Base-by-base conservation (phyloP, 257 asterid genomes). In the Ballota nigra region DNA sequence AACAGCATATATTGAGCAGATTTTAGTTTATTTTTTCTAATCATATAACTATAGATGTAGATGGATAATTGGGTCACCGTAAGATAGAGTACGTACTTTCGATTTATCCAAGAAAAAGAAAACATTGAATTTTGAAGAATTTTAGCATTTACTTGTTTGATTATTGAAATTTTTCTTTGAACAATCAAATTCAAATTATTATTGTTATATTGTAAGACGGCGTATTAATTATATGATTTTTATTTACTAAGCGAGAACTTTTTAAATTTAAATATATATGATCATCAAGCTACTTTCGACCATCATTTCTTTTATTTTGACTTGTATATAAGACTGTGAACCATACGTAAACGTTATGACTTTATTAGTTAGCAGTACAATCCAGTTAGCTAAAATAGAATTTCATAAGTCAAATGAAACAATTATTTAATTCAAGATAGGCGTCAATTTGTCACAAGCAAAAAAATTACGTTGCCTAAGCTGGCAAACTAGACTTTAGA, bases 401-500 rank as follows among this genome's bases (percentile, higher is more conserved):
- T 28, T 26, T 36, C 12, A 16, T 9, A 52, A 68, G 52, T 75
- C 75, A 36, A 75, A 75, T 45, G 12, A 68, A 68, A 68, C 33
- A 47, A 20, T 59, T 29, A 43, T 33, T 31, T 67, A 55, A 40
- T 36, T 33, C 16, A 33, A 12, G 57, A 16, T 49, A 49, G 23
- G 24, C 29, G 31, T 18, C 31, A 18, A 16, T 66, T 70, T 69
- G 43, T 23, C 66, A 41, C 67, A n/a, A 58, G 20, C 31, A n/a
- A 16, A 58, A 60, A 68, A 60, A 31, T 34, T 6, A 12, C 31
- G 26, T 22, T 22, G 36, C 28, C 58, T 56, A 47, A 49, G 75
- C 74, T 49, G 71, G n/a, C 71, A 52, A 61, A 61, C 29, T n/a
- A 60, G 79, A 75, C 74, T 75, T 68, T 59, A 16, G 0, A n/a